These are phyloP conservation scores for Aethionema arabicum DNA, from an alignment of 345 rosid species.

Conservation along the genomic window DNA sequence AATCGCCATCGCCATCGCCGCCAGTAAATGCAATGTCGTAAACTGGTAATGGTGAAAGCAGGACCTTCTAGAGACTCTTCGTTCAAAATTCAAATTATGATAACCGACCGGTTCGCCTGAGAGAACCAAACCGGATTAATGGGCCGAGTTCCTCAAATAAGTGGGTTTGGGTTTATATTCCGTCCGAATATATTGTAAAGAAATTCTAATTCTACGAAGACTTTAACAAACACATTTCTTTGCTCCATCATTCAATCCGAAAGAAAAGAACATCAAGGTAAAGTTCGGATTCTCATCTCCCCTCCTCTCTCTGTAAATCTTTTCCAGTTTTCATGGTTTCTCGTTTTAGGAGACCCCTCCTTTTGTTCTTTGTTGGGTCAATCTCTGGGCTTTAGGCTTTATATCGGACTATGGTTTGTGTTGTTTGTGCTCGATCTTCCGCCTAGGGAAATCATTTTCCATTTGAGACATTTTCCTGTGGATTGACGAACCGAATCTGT, in stretches of 20 bases:
- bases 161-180: too few relatives aligned
- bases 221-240: not conserved
- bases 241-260: conserved; percentile 26
- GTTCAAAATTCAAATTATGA: too few relatives aligned
- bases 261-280: not conserved
- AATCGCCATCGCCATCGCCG: conserved; percentile 8
- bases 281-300: too few relatives aligned
- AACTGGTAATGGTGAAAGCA: not conserved
- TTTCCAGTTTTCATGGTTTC: not conserved
- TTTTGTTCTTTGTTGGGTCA: conserved; percentile 5
- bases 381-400: not conserved
- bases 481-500: not conserved
- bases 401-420: not conserved
- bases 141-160: too few relatives aligned
- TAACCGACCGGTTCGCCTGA: too few relatives aligned
- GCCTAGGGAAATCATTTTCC: not conserved
- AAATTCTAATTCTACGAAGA: conserved; percentile 3
- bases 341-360: not conserved
- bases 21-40: conserved; percentile 20
- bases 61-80: not conserved
- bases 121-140: too few relatives aligned
- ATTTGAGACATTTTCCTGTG: not conserved
- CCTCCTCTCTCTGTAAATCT: too few relatives aligned
- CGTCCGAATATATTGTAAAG: too few relatives aligned
- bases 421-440: not conserved